Percentiles rank a stretch among this genome's conserved stretches.
These are phyloP conservation scores for Clavariopsis aquatica DNA, from an alignment of 495 filamentous ascomycete species.

Conservation along the genomic window DNA sequence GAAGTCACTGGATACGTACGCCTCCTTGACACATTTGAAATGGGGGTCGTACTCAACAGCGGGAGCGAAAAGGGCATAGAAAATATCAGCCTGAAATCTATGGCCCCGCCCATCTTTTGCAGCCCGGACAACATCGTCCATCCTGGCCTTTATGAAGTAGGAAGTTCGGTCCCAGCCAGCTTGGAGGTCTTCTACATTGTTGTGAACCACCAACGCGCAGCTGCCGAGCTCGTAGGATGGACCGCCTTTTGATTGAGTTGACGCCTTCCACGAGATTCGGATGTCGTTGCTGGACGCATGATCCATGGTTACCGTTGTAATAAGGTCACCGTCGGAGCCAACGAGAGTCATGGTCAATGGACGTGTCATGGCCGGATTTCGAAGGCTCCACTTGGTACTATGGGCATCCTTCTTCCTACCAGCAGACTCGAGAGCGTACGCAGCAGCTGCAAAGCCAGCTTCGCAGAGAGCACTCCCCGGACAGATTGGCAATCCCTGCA, in stretches of 20 bases:
- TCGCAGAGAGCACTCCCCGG: conserved; percentile 37
- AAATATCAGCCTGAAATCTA: conserved; percentile 22
- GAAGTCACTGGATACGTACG: conserved; percentile 19
- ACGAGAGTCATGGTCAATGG: conserved; percentile 24
- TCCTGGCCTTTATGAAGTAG: conserved; percentile 32
- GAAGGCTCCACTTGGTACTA: conserved; percentile 14
- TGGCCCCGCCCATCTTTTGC: conserved; percentile 29
- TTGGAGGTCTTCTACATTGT: conserved; percentile 21
- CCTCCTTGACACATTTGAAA: conserved; percentile 22
- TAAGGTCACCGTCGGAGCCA: conserved; percentile 24
- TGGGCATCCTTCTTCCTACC: conserved; percentile 21
- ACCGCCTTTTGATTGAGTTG: conserved; percentile 11
- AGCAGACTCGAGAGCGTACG: conserved; percentile 31
- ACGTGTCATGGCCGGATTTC: conserved; percentile 21
- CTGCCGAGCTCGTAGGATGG: conserved; percentile 17
- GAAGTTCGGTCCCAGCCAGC: conserved; percentile 26
- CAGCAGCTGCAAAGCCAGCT: conserved; percentile 25
- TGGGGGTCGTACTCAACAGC: conserved; percentile 18
- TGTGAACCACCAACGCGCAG: conserved; percentile 19
- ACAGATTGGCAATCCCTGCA: conserved; percentile 22
- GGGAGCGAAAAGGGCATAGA: conserved; percentile 29
- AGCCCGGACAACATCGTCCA: conserved; percentile 19
- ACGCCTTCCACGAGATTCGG: conserved; percentile 24
- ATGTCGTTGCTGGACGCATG: conserved; percentile 19
- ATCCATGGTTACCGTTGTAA: conserved; percentile 26